phyloP scores from a whole-genome alignment of 139 green algal genomes.

The Tetraselmis striata region DNA sequence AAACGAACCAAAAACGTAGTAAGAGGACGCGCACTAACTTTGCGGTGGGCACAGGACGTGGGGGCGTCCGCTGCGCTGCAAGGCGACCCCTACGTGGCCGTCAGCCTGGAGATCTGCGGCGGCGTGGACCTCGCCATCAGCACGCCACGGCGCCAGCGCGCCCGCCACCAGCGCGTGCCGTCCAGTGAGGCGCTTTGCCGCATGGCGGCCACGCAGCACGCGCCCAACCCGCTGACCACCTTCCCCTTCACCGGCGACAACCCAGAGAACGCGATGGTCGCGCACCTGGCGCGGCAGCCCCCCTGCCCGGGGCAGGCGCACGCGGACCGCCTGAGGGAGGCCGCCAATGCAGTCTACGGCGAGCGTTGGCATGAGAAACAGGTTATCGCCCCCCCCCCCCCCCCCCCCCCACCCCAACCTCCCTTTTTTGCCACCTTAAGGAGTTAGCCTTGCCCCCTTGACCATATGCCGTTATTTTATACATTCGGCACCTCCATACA shows the following conservation, averaged over 20 bases:
- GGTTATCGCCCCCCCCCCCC: too few relatives aligned
- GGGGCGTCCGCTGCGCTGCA: not conserved
- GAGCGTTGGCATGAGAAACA: constrained; percentile 48
- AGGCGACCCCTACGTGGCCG: constrained; percentile 16
- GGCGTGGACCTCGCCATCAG: constrained; percentile 51
- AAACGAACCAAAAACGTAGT: too few relatives aligned
- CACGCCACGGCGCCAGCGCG: constrained; percentile 34
- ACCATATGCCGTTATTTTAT: too few relatives aligned
- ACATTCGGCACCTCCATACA: too few relatives aligned
- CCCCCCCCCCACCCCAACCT: too few relatives aligned
- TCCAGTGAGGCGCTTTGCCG: constrained; percentile 59
- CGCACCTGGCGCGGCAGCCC: not conserved
- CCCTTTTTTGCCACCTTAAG: too few relatives aligned
- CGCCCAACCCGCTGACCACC: constrained; percentile 1
- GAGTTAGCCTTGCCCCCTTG: too few relatives aligned
- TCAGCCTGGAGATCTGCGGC: constrained; percentile 47
- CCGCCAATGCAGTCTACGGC: constrained; percentile 53
- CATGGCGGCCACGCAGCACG: constrained; percentile 38
- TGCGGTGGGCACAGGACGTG: not conserved
- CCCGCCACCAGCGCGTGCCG: constrained; percentile 58
- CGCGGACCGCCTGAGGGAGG: constrained; percentile 11
- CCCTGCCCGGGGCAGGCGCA: not conserved
- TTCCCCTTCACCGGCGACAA: not conserved
- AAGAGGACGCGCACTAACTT: too few relatives aligned
- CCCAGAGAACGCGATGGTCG: not conserved